Evolutionary conservation across 2,329 filamentous ascomycete genomes (phyloP), one percentile per base, ranked within the genome.

Genomic region (Fusarium sp.): DNA sequence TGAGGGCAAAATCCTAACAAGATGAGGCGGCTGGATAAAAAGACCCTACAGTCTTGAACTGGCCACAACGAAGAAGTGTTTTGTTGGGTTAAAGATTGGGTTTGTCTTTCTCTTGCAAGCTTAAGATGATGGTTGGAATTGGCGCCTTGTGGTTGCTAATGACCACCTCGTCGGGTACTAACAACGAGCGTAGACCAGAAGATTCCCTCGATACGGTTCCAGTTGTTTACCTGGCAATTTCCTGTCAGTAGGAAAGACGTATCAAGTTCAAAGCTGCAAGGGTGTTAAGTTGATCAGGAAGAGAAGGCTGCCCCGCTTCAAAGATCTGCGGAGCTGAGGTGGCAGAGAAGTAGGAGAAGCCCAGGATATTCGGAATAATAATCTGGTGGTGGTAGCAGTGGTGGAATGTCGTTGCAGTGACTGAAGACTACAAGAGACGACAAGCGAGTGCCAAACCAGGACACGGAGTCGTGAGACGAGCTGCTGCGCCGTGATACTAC

Each of bases 401-500:
- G 46, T 46, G 47, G 52, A 40, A 54, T 67, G 43, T 51, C 45
- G 57, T 45, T 41, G 53, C 56, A 60, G 54, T 48, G 54, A 57
- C 48, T 60, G 59, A 67, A 61, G 56, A 50, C 57, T 64, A 47
- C 67, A 61, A 56, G 61, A 63, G 47, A 61, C 61, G 62, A 70
- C 65, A 72, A 71, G 75, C 76, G 74, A 78, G 73, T 75, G 75
- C 46, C 74, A n/a, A 37, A 17, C n/a, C 33, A 79, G 75, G 71
- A 73, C 76, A 67, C 70, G 67, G 49, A 67, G 48, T 47, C 70
- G 83, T 85, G 76, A 78, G 81, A 85, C 83, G 80, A 81, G 81
- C 82, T 82, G 81, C 79, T 82, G 81, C 81, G 82, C 79, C 76
- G 82, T 83, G 79, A 82, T 82, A 84, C 82, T 81, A 74, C 75